Evolutionary conservation across 495 filamentous ascomycete genomes (phyloP).

Genomic region (Trichoderma asperelloides): DNA sequence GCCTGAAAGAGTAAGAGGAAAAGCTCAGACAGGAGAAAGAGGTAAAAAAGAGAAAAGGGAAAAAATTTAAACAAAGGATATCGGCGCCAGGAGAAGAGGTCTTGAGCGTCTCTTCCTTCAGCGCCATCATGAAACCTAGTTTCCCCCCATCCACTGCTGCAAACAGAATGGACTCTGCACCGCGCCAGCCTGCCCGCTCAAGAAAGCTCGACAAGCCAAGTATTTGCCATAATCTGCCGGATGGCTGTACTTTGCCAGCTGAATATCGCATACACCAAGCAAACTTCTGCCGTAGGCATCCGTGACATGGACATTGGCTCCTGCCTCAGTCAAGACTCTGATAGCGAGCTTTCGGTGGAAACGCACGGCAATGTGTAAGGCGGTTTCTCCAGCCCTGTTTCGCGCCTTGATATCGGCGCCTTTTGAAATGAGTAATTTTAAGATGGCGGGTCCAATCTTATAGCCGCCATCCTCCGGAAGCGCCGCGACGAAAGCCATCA

Average conservation of each 20-base stretch:
- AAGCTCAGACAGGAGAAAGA: too few relatives aligned
- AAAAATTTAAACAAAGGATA: neutral
- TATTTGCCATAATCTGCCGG: slow-evolving; percentile 20
- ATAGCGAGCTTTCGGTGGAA: slow-evolving; percentile 36
- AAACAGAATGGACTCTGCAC: neutral
- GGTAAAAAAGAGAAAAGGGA: too few relatives aligned
- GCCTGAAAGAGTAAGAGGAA: neutral
- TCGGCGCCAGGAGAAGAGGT: neutral
- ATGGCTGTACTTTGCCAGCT: slow-evolving; percentile 13
- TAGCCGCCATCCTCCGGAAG: slow-evolving; percentile 33
- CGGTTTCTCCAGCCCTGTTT: slow-evolving; percentile 37
- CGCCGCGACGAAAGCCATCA: slow-evolving; percentile 38
- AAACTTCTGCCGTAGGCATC: slow-evolving; percentile 29
- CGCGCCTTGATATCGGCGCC: slow-evolving; percentile 29
- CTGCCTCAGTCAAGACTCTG: slow-evolving; percentile 30
- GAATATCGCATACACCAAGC: slow-evolving; percentile 27
- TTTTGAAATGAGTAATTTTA: slow-evolving; percentile 22
- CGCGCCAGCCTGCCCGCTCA: slow-evolving; percentile 14
- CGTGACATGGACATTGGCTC: slow-evolving; percentile 35
- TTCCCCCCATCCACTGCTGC: slow-evolving; percentile 6
- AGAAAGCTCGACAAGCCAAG: slow-evolving; percentile 22
- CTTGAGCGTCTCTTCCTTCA: neutral
- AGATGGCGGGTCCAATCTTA: slow-evolving; percentile 20
- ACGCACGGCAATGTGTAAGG: slow-evolving; percentile 35
- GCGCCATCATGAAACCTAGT: neutral